These are phyloP conservation scores for Apodospora peruviana DNA, from an alignment of 495 filamentous ascomycete species.

Conservation along the genomic window DNA sequence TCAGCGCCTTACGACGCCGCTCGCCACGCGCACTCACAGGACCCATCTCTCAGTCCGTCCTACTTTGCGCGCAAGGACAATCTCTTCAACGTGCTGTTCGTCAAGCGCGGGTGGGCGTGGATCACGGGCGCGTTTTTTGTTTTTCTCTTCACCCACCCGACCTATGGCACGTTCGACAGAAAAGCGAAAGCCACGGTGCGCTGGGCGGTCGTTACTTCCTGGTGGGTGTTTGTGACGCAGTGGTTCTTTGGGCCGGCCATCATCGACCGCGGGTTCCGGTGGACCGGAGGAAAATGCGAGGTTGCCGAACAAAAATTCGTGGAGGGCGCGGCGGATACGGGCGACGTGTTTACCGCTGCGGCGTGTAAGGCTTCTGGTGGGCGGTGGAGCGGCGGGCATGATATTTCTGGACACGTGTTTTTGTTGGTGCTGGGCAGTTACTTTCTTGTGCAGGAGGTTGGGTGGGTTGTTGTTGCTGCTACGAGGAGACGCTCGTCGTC, in stretches of 20 bases:
- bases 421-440: conserved; percentile 77
- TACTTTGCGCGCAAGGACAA: conserved; percentile 94
- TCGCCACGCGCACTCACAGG: conserved; percentile 49
- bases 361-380: conserved; percentile 81
- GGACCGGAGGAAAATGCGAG: conserved; percentile 79
- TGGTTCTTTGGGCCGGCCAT: conserved; percentile 92
- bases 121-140: conserved; percentile 59
- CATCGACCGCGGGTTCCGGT: conserved; percentile 76
- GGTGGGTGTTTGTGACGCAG: conserved; percentile 81
- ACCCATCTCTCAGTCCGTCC: conserved; percentile 56
- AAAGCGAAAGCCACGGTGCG: conserved; percentile 51
- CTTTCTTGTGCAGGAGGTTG: conserved; percentile 72
- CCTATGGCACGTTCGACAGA: conserved; percentile 27
- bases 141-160: conserved; percentile 57
- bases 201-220: conserved; percentile 64
- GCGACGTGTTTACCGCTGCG: conserved; percentile 59
- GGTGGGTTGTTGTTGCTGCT: conserved; percentile 51
- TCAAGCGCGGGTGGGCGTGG: conserved; percentile 95
- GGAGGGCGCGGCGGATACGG: conserved; percentile 7
- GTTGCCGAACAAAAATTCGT: conserved; percentile 27
- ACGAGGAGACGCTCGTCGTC: too few relatives aligned
- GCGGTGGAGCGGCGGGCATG: conserved; percentile 81
- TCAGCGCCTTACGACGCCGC: conserved; percentile 49
- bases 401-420: conserved; percentile 94
- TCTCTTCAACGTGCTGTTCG: conserved; percentile 83